Evolutionary conservation across 441 rosid genomes (phyloP).

Genomic region (Bruguiera hainesii): DNA sequence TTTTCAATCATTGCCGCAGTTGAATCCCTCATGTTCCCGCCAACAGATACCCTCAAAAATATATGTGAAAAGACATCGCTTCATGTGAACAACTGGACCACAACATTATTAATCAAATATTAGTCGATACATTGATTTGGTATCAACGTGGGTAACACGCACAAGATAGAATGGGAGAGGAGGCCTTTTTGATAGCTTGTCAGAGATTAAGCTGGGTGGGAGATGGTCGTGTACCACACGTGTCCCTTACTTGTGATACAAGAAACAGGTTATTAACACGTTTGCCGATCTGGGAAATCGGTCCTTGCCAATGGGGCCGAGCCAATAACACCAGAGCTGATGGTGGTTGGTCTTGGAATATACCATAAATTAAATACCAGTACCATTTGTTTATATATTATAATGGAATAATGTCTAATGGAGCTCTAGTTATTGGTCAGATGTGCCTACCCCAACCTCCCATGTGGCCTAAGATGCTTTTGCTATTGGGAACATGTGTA

Average conservation of each 20-base stretch:
- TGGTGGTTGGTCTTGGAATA: constrained; percentile 18
- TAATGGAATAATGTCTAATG: background rate
- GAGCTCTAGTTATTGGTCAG: constrained; percentile 18
- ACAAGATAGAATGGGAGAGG: background rate
- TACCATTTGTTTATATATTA: background rate
- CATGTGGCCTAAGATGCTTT: constrained; percentile 60
- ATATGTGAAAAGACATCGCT: background rate
- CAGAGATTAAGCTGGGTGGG: constrained; percentile 20
- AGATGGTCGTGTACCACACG: constrained; percentile 31
- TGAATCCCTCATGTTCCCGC: constrained; percentile 26
- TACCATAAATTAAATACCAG: background rate
- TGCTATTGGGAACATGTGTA: constrained; percentile 57
- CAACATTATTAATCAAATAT: constrained; percentile 7
- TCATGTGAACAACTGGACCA: constrained; percentile 20
- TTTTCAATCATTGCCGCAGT: constrained; percentile 2
- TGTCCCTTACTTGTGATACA: constrained; percentile 17
- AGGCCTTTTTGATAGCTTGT: background rate
- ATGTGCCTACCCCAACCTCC: constrained; percentile 41
- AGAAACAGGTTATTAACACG: constrained; percentile 12
- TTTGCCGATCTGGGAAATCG: constrained; percentile 20
- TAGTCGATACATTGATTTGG: background rate
- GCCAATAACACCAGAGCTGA: constrained; percentile 18
- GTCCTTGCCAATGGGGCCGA: constrained; percentile 52
- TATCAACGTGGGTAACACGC: background rate
- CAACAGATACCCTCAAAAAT: constrained; percentile 22